Percentiles rank a stretch among this genome's conserved stretches.
Conservation (phyloP, 73 alveolate genomes). For the Tetrahymena malaccensis region DNA sequence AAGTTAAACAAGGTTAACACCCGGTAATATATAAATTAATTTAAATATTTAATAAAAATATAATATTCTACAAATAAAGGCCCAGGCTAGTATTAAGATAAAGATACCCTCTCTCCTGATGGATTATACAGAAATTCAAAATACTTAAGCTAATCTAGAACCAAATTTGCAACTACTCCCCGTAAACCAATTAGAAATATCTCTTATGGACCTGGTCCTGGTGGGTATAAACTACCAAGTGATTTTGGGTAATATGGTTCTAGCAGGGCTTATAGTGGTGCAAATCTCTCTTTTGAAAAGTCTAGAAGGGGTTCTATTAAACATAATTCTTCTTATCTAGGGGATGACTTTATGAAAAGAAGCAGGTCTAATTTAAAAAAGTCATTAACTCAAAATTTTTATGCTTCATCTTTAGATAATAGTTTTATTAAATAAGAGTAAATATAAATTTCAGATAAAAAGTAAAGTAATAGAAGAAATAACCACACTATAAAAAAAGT, state of each 20-base stretch:
- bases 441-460: not conserved
- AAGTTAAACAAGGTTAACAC: not conserved
- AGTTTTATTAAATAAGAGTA: not conserved
- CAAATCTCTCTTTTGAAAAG: not conserved
- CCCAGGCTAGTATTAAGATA: not conserved
- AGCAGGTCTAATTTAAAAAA: not conserved
- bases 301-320: not conserved
- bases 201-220: not conserved
- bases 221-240: not conserved
- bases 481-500: not conserved
- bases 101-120: not conserved
- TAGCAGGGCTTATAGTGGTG: not conserved
- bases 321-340: not conserved
- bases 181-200: not conserved
- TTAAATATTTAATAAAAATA: not conserved
- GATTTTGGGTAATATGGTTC: not conserved
- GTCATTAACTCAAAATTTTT: not conserved
- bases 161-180: not conserved
- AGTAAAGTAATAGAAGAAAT: not conserved
- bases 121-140: not conserved
- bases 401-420: not conserved
- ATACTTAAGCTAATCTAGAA: not conserved
- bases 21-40: not conserved
- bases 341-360: not conserved
- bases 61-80: not conserved